Evolutionary conservation across 371 early-diverging fungal species (phyloP).

Genomic region (Mortierella sp.): DNA sequence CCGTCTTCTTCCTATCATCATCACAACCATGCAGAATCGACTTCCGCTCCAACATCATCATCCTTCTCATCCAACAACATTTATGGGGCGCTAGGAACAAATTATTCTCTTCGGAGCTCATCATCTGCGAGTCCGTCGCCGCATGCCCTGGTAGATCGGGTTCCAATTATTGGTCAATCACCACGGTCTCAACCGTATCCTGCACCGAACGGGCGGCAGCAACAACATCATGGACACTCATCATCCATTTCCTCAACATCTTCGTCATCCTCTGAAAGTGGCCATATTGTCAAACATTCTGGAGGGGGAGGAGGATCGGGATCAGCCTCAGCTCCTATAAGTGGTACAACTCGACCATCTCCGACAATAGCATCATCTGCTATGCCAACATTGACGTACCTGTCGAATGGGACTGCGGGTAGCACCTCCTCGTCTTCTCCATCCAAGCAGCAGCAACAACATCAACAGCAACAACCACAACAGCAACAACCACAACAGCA

Average conservation of each 20-base stretch:
- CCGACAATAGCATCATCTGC: slow-evolving; percentile 1
- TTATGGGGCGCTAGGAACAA: not conserved
- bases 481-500: slow-evolving; percentile 1
- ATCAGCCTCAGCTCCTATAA: no score
- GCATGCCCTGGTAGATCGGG: slow-evolving; percentile 13
- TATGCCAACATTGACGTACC: no score
- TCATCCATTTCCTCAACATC: not conserved
- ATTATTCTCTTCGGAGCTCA: not conserved
- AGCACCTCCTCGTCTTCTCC: no score
- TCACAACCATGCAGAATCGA: no score
- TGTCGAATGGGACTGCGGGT: no score
- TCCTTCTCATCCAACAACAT: not conserved
- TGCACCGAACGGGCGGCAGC: slow-evolving; percentile 10
- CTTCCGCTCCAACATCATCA: not conserved
- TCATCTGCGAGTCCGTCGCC: not conserved
- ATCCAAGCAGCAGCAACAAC: not conserved
- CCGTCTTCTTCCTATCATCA: no score
- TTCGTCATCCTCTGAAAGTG: not conserved
- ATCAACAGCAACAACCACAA: not conserved
- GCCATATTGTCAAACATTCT: not conserved
- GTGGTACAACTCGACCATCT: slow-evolving; percentile 1
- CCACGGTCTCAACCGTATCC: slow-evolving; percentile 22
- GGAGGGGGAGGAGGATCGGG: not conserved
- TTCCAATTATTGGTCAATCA: slow-evolving; percentile 30
- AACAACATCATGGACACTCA: slow-evolving; percentile 1